Percentiles rank a stretch among this genome's conserved stretches.
phyloP scores from a whole-genome alignment of 176 grass and related monocot species.

The Lolium multiflorum region DNA sequence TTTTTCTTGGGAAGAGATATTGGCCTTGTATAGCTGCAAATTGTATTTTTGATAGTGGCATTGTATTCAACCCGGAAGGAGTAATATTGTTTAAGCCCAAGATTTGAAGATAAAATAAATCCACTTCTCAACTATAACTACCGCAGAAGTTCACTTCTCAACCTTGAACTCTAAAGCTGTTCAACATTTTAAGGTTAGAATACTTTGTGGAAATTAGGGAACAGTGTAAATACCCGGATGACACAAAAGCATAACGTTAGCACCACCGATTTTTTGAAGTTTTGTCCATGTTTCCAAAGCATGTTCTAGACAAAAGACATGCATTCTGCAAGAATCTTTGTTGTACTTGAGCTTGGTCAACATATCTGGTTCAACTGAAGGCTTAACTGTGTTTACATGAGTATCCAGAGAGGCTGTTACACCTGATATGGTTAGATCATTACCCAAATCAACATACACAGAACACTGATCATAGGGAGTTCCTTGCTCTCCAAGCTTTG shows the following conservation, averaged over 20 bases:
- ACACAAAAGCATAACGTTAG: slow-evolving; percentile 90
- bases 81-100: background rate
- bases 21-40: no score
- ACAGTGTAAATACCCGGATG: slow-evolving; percentile 77
- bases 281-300: slow-evolving; percentile 86
- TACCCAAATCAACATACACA: slow-evolving; percentile 40
- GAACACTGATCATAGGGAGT: slow-evolving; percentile 35
- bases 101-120: slow-evolving; percentile 14
- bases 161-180: slow-evolving; percentile 3
- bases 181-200: background rate
- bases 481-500: slow-evolving; percentile 39
- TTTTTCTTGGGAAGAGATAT: no score
- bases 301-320: slow-evolving; percentile 99
- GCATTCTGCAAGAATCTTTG: slow-evolving; percentile 91
- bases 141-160: slow-evolving; percentile 4
- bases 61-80: no score
- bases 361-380: slow-evolving; percentile 43
- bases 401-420: slow-evolving; percentile 36
- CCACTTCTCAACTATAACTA: slow-evolving; percentile 11
- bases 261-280: slow-evolving; percentile 83
- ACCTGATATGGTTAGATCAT: slow-evolving; percentile 41
- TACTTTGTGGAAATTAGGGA: slow-evolving; percentile 30
- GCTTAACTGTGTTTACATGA: slow-evolving; percentile 47
- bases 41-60: no score
- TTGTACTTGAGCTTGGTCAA: slow-evolving; percentile 63